Base-by-base conservation (phyloP, 2,329 filamentous ascomycete species). In the Sclerotinia nivalis region DNA sequence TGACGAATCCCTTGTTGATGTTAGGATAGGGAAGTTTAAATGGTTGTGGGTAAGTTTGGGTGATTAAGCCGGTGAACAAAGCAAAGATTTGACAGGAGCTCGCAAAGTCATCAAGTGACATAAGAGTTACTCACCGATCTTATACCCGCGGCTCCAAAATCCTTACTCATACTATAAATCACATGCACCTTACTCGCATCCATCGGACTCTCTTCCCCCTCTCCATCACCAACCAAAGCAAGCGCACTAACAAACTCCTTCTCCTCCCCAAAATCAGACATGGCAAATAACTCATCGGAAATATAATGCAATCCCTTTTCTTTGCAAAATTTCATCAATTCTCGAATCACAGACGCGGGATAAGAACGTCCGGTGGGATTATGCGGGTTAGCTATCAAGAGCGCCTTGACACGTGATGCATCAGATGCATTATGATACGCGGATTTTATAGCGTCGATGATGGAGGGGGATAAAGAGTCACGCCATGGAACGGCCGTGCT, bases 231-330 rank as follows among this genome's bases (percentile, higher is more conserved):
- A 37, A 49, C 31, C 2, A 61, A 2, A 4, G 45, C 20, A 8
- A 69, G 58, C 15, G 37, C 34, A 20, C 34, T 43, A 12, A 13
- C 15, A 28, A 62, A 69, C 34, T 47, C 25, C 20, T 37, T 43
- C 9, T 43, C 55, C 9, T 25, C 9, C 2, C 43, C 18, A 20
- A 68, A 68, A 4, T 15, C 22, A n/a, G 50, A 50, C 43, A 62
- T 47, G 18, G 49, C 34, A 45, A 45, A 69, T n/a, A 69, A 15
- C 37, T 62, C 47, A 28, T 72, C 69, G 9, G 56, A 60, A 20
- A 70, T 62, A 28, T 71, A 47, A 68, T 71, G 69, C 12, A 70
- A 13, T 1, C 37, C 43, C 2, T 71, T 45, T n/a, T 50, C 37
- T 4, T 52, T 25, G 18, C 71, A 71, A 25, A 72, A 68, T 1